phyloP scores from a whole-genome alignment of 345 rosid genomes.

The Balakata baccata region DNA sequence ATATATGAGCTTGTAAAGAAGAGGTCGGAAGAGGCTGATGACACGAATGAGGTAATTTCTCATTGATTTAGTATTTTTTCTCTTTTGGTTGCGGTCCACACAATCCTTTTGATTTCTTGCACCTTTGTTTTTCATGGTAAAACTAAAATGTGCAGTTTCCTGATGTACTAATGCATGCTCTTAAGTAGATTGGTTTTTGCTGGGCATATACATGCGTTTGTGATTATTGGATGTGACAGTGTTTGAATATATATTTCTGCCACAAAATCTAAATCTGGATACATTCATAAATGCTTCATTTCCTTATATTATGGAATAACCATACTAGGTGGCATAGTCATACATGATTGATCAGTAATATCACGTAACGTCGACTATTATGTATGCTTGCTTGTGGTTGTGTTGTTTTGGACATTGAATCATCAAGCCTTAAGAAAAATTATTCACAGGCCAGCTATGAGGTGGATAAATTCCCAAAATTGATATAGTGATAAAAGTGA shows the following conservation, averaged over 20 bases:
- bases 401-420: not conserved
- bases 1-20: conserved; percentile 83
- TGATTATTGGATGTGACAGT: not conserved
- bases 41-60: conserved; percentile 56
- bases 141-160: not conserved
- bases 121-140: not conserved
- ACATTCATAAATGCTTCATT: not conserved
- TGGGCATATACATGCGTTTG: not conserved
- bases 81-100: not conserved
- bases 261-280: not conserved
- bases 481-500: too few relatives aligned
- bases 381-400: not conserved
- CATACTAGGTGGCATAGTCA: not conserved
- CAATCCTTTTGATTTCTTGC: not conserved
- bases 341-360: not conserved
- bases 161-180: not conserved
- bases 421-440: not conserved
- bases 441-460: not conserved
- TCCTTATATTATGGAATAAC: not conserved
- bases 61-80: not conserved
- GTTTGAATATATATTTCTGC: not conserved
- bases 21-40: conserved; percentile 63
- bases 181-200: not conserved
- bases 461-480: not conserved
- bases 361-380: not conserved